Percentiles rank a stretch among this genome's conserved stretches.
Conservation (phyloP, 768 basidiomycete genomes). For the Psilocybe sp. region DNA sequence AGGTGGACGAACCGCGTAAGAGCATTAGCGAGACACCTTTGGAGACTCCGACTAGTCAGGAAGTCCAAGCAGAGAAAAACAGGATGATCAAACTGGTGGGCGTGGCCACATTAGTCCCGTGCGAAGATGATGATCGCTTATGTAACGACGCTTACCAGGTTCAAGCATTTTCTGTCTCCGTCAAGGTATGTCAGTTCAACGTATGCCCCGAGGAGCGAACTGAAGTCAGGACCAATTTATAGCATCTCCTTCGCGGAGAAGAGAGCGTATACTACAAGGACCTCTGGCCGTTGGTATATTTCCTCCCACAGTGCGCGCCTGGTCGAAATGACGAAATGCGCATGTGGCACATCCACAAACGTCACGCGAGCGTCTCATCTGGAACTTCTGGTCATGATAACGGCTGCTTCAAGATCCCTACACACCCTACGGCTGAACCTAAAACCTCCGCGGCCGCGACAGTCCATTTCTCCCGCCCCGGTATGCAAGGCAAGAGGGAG, state of each 20-base stretch:
- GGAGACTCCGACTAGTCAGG: conserved; percentile 30
- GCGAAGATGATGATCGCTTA: not conserved
- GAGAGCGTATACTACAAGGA: conserved; percentile 72
- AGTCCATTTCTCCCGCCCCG: no score
- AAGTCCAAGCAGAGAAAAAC: conserved; percentile 68
- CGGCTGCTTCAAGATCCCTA: no score
- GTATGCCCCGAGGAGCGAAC: not conserved
- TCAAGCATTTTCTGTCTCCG: conserved; percentile 65
- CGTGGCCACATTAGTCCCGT: not conserved
- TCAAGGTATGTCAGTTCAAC: conserved; percentile 43
- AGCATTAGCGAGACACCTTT: conserved; percentile 12
- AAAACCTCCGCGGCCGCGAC: no score
- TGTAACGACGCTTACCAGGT: conserved; percentile 37
- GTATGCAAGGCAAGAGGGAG: no score
- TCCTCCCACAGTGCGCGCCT: conserved; percentile 55
- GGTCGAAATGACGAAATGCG: conserved; percentile 39
- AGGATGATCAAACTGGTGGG: conserved; percentile 67
- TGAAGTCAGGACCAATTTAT: not conserved
- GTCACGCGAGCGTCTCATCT: conserved; percentile 29
- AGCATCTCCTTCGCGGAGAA: conserved; percentile 70
- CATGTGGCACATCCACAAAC: conserved; percentile 50
- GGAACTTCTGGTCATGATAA: no score
- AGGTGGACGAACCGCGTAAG: conserved; percentile 36
- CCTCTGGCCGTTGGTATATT: conserved; percentile 65
- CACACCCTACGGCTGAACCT: no score